Evolutionary conservation across 108 stramenopile genomes (phyloP).

Genomic region (Ochromonas danica): DNA sequence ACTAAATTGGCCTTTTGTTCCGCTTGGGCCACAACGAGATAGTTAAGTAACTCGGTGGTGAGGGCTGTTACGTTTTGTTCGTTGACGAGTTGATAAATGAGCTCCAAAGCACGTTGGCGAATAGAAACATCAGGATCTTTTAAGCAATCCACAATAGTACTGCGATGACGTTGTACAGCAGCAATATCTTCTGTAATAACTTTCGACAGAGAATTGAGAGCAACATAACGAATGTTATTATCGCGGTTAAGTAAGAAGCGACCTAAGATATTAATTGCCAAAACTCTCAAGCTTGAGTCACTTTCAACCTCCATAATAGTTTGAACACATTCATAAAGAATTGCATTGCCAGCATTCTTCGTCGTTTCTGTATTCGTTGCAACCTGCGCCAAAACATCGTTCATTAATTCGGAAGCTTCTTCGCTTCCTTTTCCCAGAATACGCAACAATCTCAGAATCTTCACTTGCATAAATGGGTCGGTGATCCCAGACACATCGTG

Average conservation of each 20-base stretch:
- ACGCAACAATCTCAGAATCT: constrained; percentile 80
- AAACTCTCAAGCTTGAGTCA: constrained; percentile 88
- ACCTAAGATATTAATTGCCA: constrained; percentile 97
- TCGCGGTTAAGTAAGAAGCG: constrained; percentile 95
- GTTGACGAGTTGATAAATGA: constrained; percentile 94
- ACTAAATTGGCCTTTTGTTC: constrained; percentile 87
- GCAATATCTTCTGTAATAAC: constrained; percentile 60
- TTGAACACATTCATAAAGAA: constrained; percentile 97
- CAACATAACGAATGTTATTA: constrained; percentile 99
- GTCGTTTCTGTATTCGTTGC: constrained; percentile 97
- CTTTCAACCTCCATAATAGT: constrained; percentile 93
- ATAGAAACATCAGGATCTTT: constrained; percentile 98
- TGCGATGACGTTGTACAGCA: constrained; percentile 82
- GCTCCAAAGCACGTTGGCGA: constrained; percentile 93
- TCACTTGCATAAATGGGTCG: constrained; percentile 93
- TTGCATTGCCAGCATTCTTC: constrained; percentile 97
- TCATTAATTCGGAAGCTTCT: constrained; percentile 80
- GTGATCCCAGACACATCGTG: constrained; percentile 91
- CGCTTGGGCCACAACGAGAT: constrained; percentile 87
- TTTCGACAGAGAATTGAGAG: constrained; percentile 78
- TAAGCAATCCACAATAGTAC: constrained; percentile 94
- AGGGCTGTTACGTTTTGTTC: constrained; percentile 76
- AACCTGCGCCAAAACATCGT: constrained; percentile 97
- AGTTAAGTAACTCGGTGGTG: constrained; percentile 93
- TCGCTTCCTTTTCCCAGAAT: constrained; percentile 74